These are phyloP conservation scores for Dalechampia spathulata DNA, from an alignment of 441 rosid genomes.

Conservation along the genomic window DNA sequence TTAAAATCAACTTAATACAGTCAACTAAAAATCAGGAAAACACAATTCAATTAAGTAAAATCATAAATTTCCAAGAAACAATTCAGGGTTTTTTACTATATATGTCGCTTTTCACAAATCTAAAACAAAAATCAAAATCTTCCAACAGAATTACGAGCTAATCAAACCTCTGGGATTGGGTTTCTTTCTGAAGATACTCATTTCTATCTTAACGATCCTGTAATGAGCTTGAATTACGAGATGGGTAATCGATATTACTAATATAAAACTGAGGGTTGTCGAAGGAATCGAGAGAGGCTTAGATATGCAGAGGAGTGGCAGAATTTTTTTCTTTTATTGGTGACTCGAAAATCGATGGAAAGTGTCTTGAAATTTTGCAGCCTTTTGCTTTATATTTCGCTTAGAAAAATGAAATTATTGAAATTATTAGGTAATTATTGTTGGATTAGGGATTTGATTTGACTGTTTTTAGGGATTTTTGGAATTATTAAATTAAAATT, in stretches of 20 bases:
- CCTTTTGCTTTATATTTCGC: background rate
- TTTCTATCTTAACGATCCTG: background rate
- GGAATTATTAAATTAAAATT: too few relatives aligned
- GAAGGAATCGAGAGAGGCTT: background rate
- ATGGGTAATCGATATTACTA: too few relatives aligned
- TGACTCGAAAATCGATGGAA: constrained; percentile 5
- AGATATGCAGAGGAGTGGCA: background rate
- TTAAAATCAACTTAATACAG: constrained; percentile 1
- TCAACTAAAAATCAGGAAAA: background rate
- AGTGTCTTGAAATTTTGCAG: background rate
- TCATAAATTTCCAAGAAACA: background rate
- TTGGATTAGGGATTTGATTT: background rate
- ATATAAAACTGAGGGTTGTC: background rate
- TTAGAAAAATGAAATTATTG: background rate
- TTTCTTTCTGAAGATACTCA: constrained; percentile 73
- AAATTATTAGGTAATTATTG: too few relatives aligned
- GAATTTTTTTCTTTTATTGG: background rate
- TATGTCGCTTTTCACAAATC: background rate
- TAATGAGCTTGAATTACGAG: background rate
- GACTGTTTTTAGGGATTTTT: background rate
- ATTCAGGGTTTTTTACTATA: background rate
- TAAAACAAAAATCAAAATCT: background rate
- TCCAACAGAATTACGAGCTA: background rate
- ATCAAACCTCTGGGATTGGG: constrained; percentile 61
- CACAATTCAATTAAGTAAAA: background rate